Evolutionary conservation across 83 land plant genomes (phyloP).

Genomic region (Picea abies): DNA sequence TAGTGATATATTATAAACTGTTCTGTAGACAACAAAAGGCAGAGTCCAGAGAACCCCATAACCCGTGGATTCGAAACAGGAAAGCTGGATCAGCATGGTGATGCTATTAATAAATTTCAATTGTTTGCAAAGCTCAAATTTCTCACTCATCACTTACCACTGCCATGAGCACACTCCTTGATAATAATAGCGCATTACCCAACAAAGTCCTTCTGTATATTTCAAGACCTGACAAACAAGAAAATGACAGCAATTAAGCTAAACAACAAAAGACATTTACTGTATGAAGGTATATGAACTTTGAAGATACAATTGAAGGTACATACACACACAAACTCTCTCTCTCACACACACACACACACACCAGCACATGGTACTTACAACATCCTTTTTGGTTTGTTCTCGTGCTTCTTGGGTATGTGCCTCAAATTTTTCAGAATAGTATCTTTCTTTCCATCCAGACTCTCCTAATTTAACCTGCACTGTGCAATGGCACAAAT

Average conservation of each 20-base stretch:
- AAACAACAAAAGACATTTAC: not conserved
- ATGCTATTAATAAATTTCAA: too few species aligned
- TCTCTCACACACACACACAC: not conserved
- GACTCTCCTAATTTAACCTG: conserved; percentile 72
- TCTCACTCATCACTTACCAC: conserved; percentile 26
- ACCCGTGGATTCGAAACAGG: too few species aligned
- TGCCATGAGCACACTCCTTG: conserved; percentile 50
- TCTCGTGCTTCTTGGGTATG: conserved; percentile 56
- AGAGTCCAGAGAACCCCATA: too few species aligned
- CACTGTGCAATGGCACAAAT: not conserved
- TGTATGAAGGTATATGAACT: not conserved
- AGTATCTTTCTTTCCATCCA: conserved; percentile 80
- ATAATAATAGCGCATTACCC: conserved; percentile 45
- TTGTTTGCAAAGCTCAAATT: too few species aligned
- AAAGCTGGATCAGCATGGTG: too few species aligned
- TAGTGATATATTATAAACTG: conserved; percentile 25
- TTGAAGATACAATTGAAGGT: not conserved
- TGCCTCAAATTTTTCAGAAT: conserved; percentile 63
- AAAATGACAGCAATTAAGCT: not conserved
- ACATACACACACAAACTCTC: too few species aligned
- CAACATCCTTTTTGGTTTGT: conserved; percentile 52
- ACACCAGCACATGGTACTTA: conserved; percentile 19
- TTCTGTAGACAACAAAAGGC: too few species aligned
- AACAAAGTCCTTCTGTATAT: conserved; percentile 49
- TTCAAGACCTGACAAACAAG: conserved; percentile 28